These are phyloP conservation scores for Candida anutae DNA, from an alignment of 1,139 yeast genomes.

Conservation along the genomic window DNA sequence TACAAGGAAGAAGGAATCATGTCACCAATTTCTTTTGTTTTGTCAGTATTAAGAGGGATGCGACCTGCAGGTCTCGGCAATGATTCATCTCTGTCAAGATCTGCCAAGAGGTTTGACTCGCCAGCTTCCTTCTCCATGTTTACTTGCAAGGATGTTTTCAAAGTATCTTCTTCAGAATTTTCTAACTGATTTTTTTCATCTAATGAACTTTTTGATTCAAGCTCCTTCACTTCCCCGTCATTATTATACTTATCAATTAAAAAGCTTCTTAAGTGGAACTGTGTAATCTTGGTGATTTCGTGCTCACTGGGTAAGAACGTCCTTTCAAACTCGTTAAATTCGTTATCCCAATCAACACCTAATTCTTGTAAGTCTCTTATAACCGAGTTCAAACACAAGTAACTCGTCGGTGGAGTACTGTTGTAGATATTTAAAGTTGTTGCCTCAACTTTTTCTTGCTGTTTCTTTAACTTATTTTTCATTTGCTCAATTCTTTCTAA, in stretches of 20 bases:
- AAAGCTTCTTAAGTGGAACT: constrained; percentile 74
- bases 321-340: constrained; percentile 75
- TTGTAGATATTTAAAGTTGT: constrained; percentile 49
- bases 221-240: constrained; percentile 6
- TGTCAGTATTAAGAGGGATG: constrained; percentile 9
- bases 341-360: constrained; percentile 84
- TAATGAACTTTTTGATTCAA: constrained; percentile 1
- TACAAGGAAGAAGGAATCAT: constrained; percentile 18
- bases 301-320: constrained; percentile 83
- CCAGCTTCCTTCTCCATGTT: constrained; percentile 1
- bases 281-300: constrained; percentile 86
- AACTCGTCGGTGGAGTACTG: constrained; percentile 53
- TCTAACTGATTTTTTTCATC: constrained; percentile 1
- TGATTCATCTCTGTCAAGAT: too few species aligned
- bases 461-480: constrained; percentile 45
- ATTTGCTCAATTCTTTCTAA: constrained; percentile 50
- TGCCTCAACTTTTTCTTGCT: constrained; percentile 37
- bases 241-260: constrained; percentile 47
- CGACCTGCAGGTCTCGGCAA: constrained; percentile 3
- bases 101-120: background rate
- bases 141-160: background rate
- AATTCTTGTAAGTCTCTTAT: constrained; percentile 69
- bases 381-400: constrained; percentile 61
- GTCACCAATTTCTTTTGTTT: constrained; percentile 13
- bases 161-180: background rate